Conservation (phyloP, 352 stramenopile genomes). For the Pilasporangium apinafurcum region DNA sequence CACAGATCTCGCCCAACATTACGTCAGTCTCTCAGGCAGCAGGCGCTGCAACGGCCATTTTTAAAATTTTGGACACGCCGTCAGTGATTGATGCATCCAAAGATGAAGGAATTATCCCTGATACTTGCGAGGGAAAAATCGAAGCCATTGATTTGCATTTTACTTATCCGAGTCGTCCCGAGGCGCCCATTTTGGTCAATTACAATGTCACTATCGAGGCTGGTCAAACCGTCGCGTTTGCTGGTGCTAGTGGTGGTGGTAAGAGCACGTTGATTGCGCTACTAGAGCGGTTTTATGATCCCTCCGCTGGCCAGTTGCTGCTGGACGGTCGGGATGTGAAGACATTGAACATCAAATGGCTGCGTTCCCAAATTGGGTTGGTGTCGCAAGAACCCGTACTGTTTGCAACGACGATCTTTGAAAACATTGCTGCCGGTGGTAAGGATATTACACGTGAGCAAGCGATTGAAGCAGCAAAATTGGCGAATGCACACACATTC, state of each 20-base stretch:
- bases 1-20: conserved; percentile 36
- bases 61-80: conserved; percentile 37
- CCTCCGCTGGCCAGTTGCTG: conserved; percentile 43
- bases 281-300: conserved; percentile 79
- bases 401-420: conserved; percentile 73
- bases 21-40: conserved; percentile 26
- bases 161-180: conserved; percentile 9
- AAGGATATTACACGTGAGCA: conserved; percentile 46
- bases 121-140: no score
- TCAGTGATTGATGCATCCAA: conserved; percentile 38
- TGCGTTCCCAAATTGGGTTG: conserved; percentile 50
- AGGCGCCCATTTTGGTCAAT: conserved; percentile 7
- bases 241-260: conserved; percentile 25
- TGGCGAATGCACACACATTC: conserved; percentile 86
- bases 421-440: conserved; percentile 87
- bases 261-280: conserved; percentile 69
- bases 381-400: conserved; percentile 78
- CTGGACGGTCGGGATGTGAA: conserved; percentile 69
- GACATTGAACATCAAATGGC: conserved; percentile 57
- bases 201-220: conserved; percentile 21
- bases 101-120: no score
- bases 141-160: conserved; percentile 57
- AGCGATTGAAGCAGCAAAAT: conserved; percentile 68
- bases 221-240: conserved; percentile 32
- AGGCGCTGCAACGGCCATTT: conserved; percentile 30